A percentile compares a stretch with the other conserved stretches of the same genome.
Conservation (phyloP, 2,329 filamentous ascomycete genomes). For the Cladorrhinum sp. region DNA sequence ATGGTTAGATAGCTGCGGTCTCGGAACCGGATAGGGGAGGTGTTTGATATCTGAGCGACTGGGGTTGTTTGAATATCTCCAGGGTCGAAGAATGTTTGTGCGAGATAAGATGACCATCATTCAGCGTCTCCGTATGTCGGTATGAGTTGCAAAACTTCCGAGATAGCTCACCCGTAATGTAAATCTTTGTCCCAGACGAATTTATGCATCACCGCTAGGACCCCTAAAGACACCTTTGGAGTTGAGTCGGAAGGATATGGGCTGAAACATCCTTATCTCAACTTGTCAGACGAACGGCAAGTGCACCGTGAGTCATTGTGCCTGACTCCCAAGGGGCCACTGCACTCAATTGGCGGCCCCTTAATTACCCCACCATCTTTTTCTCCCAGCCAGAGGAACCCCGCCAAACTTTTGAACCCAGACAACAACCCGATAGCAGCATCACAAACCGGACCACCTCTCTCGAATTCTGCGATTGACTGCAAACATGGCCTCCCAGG, state of each 20-base stretch:
- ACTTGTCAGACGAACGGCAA: not conserved
- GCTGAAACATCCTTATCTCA: constrained; percentile 8
- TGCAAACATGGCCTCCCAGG: constrained; percentile 43
- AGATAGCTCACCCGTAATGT: not conserved
- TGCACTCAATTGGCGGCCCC: constrained; percentile 6
- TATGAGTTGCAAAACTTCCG: not conserved
- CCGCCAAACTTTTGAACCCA: constrained; percentile 14
- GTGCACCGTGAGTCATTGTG: constrained; percentile 22
- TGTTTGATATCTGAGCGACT: not conserved
- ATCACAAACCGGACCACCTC: not conserved
- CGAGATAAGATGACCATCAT: not conserved
- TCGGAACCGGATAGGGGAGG: not conserved
- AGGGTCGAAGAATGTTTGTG: not conserved
- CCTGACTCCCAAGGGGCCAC: constrained; percentile 7
- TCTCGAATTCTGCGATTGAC: constrained; percentile 24
- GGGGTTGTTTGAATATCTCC: no score
- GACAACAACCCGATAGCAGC: constrained; percentile 1
- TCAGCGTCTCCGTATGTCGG: no score
- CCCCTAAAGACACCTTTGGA: not conserved
- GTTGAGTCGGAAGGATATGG: constrained; percentile 3
- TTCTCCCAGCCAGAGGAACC: constrained; percentile 16
- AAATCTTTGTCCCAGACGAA: not conserved
- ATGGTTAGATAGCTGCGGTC: not conserved
- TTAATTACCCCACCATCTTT: constrained; percentile 18
- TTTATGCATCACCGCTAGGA: not conserved